Evolutionary conservation across 2,329 filamentous ascomycete species (phyloP), one percentile per base, ranked within the genome.

Genomic region (Botrytis byssoidea): DNA sequence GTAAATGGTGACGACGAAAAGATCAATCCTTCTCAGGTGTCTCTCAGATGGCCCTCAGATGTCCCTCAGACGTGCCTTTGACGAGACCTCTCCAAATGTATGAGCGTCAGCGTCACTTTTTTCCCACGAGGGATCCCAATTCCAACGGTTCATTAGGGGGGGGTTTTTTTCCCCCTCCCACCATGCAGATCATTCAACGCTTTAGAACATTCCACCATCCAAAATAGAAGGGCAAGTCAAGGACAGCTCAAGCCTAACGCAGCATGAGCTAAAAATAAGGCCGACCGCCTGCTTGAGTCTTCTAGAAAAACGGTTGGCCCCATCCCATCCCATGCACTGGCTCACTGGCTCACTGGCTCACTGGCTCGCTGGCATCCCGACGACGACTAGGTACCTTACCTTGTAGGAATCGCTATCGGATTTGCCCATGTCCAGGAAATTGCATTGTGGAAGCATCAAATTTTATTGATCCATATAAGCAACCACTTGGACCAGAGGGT

Each of bases 361-460:
- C 42, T 44, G 42, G 42, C 42, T 44, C 42, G 16, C 42, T 44
- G 14, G n/a, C n/a, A 57, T 18, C 16, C 51, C 9, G 51, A 18
- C 51, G 51, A 29, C 51, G 40, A 14, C 40, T 14, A 40, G 10
- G 12, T 40, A 40, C 35, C 37, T 61, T 40, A 40, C 35, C 37
- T 61, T 40, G 14, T 42, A 51, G 48, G 48, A 22, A 57, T 68
- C 48, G 65, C 35, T 57, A 68, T 68, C 65, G 65, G 48, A 14
- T 51, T 14, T 55, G 65, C 22, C 65, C 64, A 67, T 37, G 46
- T 25, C 18, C 25, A 29, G 48, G 60, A 71, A 65, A 71, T 71
- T 71, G 59, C 42, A 71, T 40, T 51, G 48, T 71, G 57, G n/a
- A 25, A 65, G 51, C 2, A 51, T 71, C 42, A 65, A 71, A 71